These are phyloP conservation scores for Pichia sp. DNA, from an alignment of 1,139 yeast species.

Conservation along the genomic window DNA sequence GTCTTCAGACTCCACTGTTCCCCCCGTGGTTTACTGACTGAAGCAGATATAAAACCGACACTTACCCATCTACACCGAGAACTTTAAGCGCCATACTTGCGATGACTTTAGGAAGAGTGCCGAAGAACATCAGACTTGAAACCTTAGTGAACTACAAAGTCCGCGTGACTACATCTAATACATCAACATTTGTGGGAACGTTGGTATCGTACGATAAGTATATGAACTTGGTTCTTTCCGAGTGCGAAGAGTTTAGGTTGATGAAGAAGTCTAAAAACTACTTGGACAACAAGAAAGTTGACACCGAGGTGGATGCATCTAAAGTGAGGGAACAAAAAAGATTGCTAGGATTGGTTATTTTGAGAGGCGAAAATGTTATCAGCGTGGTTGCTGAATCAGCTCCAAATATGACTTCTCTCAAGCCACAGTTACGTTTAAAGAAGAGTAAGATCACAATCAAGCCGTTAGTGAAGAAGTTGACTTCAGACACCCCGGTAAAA, in stretches of 20 bases:
- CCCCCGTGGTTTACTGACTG: no score
- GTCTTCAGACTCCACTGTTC: no score
- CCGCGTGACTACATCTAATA: constrained; percentile 66
- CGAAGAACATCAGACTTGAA: constrained; percentile 33
- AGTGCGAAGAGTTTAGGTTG: constrained; percentile 75
- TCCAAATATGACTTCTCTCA: constrained; percentile 35
- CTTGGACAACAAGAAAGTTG: constrained; percentile 19
- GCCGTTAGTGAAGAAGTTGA: constrained; percentile 22
- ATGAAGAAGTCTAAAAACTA: constrained; percentile 51
- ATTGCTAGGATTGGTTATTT: constrained; percentile 68
- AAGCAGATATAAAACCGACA: no score
- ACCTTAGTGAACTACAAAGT: constrained; percentile 71
- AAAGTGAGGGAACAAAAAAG: constrained; percentile 54
- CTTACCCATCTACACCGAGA: no score
- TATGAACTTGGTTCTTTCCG: constrained; percentile 79
- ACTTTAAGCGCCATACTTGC: no score
- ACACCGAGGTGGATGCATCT: constrained; percentile 23
- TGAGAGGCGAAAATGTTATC: constrained; percentile 88
- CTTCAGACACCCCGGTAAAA: constrained; percentile 1
- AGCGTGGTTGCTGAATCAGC: constrained; percentile 76
- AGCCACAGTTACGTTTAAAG: constrained; percentile 25
- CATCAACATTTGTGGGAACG: constrained; percentile 70
- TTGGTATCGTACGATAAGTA: constrained; percentile 84
- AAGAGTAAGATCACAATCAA: constrained; percentile 26
- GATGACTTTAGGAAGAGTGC: constrained; percentile 16